These are phyloP conservation scores for Fusarium floridanum DNA, from an alignment of 2,329 filamentous ascomycete genomes.

Conservation along the genomic window DNA sequence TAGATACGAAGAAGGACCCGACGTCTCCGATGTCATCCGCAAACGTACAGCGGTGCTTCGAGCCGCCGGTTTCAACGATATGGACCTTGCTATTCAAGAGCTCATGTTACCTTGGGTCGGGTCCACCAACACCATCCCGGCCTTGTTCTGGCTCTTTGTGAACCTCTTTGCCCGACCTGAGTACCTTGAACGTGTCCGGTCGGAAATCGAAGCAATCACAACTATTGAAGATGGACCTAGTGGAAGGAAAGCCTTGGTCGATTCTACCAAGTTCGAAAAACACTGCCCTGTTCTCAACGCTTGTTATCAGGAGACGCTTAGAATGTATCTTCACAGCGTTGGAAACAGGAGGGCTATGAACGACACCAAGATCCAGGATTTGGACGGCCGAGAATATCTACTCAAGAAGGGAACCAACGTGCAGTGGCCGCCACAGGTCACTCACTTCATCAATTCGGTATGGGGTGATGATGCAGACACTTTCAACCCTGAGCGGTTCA, in stretches of 20 bases:
- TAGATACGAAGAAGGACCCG: slow-evolving; percentile 39
- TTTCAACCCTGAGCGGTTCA: slow-evolving; percentile 42
- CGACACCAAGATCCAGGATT: slow-evolving; percentile 53
- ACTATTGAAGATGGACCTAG: neutral
- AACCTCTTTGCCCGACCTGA: slow-evolving; percentile 47
- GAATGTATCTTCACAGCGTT: slow-evolving; percentile 53
- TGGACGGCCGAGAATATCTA: slow-evolving; percentile 39
- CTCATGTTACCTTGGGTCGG: slow-evolving; percentile 48
- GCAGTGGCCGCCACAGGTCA: slow-evolving; percentile 40
- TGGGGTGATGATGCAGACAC: slow-evolving; percentile 39
- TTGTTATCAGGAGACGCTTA: slow-evolving; percentile 59
- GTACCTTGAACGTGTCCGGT: slow-evolving; percentile 45
- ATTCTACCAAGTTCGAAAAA: slow-evolving; percentile 52
- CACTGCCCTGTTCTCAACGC: slow-evolving; percentile 57
- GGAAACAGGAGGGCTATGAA: slow-evolving; percentile 55
- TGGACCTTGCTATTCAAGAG: slow-evolving; percentile 49
- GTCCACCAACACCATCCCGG: slow-evolving; percentile 54
- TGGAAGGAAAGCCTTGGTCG: slow-evolving; percentile 44
- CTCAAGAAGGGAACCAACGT: slow-evolving; percentile 44
- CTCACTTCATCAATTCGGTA: slow-evolving; percentile 30
- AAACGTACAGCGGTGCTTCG: slow-evolving; percentile 46
- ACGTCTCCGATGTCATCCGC: slow-evolving; percentile 47
- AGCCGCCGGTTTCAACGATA: slow-evolving; percentile 45
- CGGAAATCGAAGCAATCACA: slow-evolving; percentile 46
- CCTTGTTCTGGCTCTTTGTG: slow-evolving; percentile 53